Evolutionary conservation across 352 stramenopile genomes (phyloP).

Genomic region (Phytophthora cryptogea): DNA sequence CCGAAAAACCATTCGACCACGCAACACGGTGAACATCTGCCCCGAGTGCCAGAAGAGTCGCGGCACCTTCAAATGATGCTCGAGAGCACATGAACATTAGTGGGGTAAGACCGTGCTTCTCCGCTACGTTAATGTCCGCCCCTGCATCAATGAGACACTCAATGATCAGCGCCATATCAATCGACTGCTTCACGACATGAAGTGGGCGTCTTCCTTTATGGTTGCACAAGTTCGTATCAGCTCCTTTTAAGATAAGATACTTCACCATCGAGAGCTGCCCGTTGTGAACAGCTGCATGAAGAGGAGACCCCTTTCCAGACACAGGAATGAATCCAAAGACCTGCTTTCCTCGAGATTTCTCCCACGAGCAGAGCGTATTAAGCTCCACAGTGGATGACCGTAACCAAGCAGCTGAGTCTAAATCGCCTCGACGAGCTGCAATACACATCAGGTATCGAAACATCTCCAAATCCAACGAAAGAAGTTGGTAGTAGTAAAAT

Average conservation of each 20-base stretch:
- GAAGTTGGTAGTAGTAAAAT: constrained; percentile 86
- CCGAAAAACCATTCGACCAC: constrained; percentile 79
- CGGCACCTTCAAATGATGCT: constrained; percentile 67
- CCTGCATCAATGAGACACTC: constrained; percentile 57
- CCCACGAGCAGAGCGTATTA: constrained; percentile 74
- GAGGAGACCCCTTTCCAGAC: constrained; percentile 52
- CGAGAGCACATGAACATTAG: constrained; percentile 76
- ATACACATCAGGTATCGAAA: constrained; percentile 81
- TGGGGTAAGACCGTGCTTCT: constrained; percentile 74
- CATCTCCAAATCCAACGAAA: constrained; percentile 78
- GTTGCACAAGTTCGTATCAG: constrained; percentile 66
- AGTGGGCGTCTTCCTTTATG: constrained; percentile 61
- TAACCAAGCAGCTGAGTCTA: constrained; percentile 69
- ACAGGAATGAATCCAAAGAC: constrained; percentile 70
- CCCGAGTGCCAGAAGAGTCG: constrained; percentile 74
- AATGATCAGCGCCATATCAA: constrained; percentile 71
- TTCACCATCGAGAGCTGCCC: constrained; percentile 69
- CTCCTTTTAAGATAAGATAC: constrained; percentile 56
- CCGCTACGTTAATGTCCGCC: constrained; percentile 60
- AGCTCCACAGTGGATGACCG: constrained; percentile 55
- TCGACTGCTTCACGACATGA: constrained; percentile 59
- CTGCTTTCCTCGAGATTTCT: constrained; percentile 70
- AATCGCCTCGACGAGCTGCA: constrained; percentile 69
- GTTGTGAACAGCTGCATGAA: constrained; percentile 67
- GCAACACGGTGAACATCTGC: constrained; percentile 61